phyloP scores from a whole-genome alignment of 2,329 filamentous ascomycete species.

The Verticillium albo-atrum region DNA sequence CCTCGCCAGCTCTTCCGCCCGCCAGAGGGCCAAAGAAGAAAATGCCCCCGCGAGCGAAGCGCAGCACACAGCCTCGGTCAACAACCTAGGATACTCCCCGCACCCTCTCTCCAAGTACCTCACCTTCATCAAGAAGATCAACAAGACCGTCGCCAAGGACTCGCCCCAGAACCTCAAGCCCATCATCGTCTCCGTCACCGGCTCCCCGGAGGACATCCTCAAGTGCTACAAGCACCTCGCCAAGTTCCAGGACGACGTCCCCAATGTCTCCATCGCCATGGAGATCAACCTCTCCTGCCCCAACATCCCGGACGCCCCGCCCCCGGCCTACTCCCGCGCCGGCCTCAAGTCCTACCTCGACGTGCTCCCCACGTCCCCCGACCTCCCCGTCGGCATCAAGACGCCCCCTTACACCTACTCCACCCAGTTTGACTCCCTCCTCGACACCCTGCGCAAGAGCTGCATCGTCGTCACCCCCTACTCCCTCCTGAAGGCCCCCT shows the following conservation, averaged over 20 bases:
- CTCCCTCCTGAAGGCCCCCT: slow-evolving; percentile 8
- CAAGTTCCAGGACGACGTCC: slow-evolving; percentile 27
- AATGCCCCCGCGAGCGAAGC: slow-evolving; percentile 7
- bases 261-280: slow-evolving; percentile 53
- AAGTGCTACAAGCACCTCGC: slow-evolving; percentile 50
- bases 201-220: slow-evolving; percentile 51
- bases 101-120: slow-evolving; percentile 56
- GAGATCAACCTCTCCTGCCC: slow-evolving; percentile 78
- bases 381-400: slow-evolving; percentile 58
- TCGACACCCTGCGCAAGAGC: slow-evolving; percentile 39
- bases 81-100: slow-evolving; percentile 73
- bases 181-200: slow-evolving; percentile 69
- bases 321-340: slow-evolving; percentile 61
- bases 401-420: slow-evolving; percentile 72
- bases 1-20: slow-evolving; percentile 7
- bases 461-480: slow-evolving; percentile 5
- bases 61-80: slow-evolving; percentile 46
- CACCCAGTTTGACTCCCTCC: slow-evolving; percentile 57
- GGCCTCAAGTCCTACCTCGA: slow-evolving; percentile 52
- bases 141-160: slow-evolving; percentile 11
- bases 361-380: slow-evolving; percentile 32
- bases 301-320: slow-evolving; percentile 64
- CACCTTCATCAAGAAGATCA: slow-evolving; percentile 45
- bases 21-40: slow-evolving; percentile 12
- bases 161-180: slow-evolving; percentile 39